These are phyloP conservation scores for Coemansia sp. DNA, from an alignment of 192 early-diverging fungal genomes.

Conservation along the genomic window DNA sequence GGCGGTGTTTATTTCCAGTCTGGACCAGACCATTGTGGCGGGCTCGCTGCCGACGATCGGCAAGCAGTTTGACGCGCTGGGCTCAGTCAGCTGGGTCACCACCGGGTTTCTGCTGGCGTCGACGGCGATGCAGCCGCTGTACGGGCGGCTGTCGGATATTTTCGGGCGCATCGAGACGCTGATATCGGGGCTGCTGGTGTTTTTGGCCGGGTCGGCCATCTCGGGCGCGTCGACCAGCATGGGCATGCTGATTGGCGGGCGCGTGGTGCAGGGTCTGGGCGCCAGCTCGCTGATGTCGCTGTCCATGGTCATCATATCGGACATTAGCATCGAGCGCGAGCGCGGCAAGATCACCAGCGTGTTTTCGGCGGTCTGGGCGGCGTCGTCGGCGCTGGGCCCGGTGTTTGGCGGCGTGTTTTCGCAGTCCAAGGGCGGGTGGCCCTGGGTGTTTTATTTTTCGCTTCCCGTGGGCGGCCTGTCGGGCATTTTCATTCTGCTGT, in stretches of 20 bases:
- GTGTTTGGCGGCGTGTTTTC: slow-evolving; percentile 70
- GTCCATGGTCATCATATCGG: slow-evolving; percentile 67
- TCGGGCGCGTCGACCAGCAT: slow-evolving; percentile 61
- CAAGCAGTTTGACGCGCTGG: slow-evolving; percentile 55
- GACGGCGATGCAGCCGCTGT: slow-evolving; percentile 77
- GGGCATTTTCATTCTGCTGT: slow-evolving; percentile 46
- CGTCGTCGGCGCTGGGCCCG: slow-evolving; percentile 68
- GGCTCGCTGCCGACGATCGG: slow-evolving; percentile 64
- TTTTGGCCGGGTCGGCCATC: slow-evolving; percentile 56
- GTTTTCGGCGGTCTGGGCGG: slow-evolving; percentile 59
- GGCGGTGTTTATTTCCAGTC: slow-evolving; percentile 58
- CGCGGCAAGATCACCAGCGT: slow-evolving; percentile 37
- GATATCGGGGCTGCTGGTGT: slow-evolving; percentile 55
- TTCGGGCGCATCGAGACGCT: slow-evolving; percentile 73
- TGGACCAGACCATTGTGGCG: slow-evolving; percentile 68
- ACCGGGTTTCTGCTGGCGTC: slow-evolving; percentile 66
- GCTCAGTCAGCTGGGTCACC: slow-evolving; percentile 75
- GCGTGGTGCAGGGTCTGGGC: slow-evolving; percentile 67
- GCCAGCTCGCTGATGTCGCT: slow-evolving; percentile 65
- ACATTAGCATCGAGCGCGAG: slow-evolving; percentile 54
- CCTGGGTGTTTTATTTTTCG: slow-evolving; percentile 66
- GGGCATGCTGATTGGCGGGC: slow-evolving; percentile 67
- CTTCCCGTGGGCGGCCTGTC: slow-evolving; percentile 46
- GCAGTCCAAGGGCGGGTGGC: slow-evolving; percentile 63
- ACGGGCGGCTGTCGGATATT: slow-evolving; percentile 78